Evolutionary conservation across 225 moss, liverwort and hornwort genomes (phyloP).

Genomic region (Anthoceros angustus): DNA sequence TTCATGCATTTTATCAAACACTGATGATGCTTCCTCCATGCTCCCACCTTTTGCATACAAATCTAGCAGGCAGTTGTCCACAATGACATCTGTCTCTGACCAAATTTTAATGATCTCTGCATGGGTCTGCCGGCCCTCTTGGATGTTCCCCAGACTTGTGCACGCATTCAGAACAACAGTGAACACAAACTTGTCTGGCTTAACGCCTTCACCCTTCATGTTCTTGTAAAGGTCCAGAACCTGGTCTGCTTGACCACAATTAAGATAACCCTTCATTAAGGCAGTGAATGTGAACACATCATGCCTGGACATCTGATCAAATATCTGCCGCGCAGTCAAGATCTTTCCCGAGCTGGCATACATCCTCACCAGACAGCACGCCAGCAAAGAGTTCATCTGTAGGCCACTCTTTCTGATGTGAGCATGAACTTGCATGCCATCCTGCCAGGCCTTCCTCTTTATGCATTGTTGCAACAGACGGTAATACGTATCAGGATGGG

Average conservation of each 20-base stretch:
- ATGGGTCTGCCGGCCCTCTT: constrained; percentile 1
- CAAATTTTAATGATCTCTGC: background rate
- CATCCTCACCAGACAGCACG: background rate
- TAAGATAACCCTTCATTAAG: background rate
- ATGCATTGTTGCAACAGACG: background rate
- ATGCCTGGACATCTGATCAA: background rate
- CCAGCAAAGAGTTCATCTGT: background rate
- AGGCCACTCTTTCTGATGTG: background rate
- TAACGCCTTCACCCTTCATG: background rate
- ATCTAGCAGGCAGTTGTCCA: constrained; percentile 4
- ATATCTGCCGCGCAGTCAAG: background rate
- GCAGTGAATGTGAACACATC: background rate
- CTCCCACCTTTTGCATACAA: constrained; percentile 4
- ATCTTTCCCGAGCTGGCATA: background rate
- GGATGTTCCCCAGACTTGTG: background rate
- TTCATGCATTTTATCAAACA: constrained; percentile 6
- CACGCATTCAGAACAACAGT: constrained; percentile 4
- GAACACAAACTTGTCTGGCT: background rate
- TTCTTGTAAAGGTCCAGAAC: background rate
- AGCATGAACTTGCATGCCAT: background rate
- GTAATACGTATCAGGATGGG: background rate
- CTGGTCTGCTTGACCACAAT: background rate
- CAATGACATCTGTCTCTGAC: background rate
- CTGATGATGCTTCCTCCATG: constrained; percentile 5
- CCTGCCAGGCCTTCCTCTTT: background rate